Evolutionary conservation across 163 green algal species (phyloP).

Genomic region (Scenedesmus sp.): DNA sequence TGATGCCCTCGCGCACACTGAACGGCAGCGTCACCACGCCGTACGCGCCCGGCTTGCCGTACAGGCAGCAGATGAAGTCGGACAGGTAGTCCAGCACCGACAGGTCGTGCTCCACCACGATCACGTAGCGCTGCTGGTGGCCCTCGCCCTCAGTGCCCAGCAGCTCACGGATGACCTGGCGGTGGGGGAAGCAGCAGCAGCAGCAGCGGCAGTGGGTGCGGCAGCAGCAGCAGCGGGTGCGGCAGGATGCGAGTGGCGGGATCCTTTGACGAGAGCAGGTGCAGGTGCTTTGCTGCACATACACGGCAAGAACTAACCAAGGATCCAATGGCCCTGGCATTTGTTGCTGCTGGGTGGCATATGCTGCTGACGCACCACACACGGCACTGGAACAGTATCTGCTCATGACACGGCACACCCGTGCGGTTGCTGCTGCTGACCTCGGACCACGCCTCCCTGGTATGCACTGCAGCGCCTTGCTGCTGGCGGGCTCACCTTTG

Average conservation of each 20-base stretch:
- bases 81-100: slow-evolving; percentile 99
- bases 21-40: slow-evolving; percentile 97
- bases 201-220: neutral
- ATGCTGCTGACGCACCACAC: no score
- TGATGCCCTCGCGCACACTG: slow-evolving; percentile 94
- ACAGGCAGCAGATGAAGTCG: slow-evolving; percentile 99
- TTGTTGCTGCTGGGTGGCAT: no score
- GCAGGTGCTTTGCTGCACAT: no score
- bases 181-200: neutral
- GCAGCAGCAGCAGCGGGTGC: neutral
- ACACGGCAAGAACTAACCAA: no score
- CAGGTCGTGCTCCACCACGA: slow-evolving; percentile 99
- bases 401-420: no score
- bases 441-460: no score
- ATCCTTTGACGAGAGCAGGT: no score
- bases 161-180: slow-evolving; percentile 85
- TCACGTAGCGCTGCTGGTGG: slow-evolving; percentile 87
- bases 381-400: no score
- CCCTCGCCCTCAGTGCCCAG: slow-evolving; percentile 65
- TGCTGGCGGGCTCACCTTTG: slow-evolving; percentile 70
- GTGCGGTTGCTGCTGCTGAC: no score
- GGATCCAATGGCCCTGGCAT: no score
- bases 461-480: no score
- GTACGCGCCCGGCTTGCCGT: slow-evolving; percentile 97
- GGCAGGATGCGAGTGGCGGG: neutral